Conservation (phyloP, 1,284 basidiomycete species). For the Ceratobasidium papillatum region DNA sequence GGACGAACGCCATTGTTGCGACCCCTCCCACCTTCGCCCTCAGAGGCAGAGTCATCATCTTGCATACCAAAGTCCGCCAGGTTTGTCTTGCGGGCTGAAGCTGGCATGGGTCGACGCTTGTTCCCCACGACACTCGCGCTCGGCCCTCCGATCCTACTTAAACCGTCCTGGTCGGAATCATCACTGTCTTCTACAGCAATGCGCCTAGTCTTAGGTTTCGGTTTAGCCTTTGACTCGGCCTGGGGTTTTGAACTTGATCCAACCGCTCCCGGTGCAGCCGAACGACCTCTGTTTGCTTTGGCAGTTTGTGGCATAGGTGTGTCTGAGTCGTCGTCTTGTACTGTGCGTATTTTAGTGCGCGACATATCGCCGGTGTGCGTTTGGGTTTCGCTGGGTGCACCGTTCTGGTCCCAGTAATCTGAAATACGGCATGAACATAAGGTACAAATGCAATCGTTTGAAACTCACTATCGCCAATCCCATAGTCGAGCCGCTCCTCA, state of each 20-base stretch:
- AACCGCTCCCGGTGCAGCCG: background rate
- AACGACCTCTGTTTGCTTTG: background rate
- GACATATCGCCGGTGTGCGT: slow-evolving; percentile 18
- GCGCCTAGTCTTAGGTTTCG: slow-evolving; percentile 18
- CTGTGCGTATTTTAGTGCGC: background rate
- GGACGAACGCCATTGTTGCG: background rate
- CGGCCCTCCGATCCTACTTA: background rate
- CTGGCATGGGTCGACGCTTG: slow-evolving; percentile 3
- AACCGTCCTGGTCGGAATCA: slow-evolving; percentile 20
- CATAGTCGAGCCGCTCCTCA: slow-evolving; percentile 64
- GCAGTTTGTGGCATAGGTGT: slow-evolving; percentile 11
- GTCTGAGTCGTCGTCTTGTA: slow-evolving; percentile 34
- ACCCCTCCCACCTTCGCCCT: slow-evolving; percentile 47
- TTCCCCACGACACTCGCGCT: background rate
- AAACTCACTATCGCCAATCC: slow-evolving; percentile 61
- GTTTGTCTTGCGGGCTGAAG: slow-evolving; percentile 25
- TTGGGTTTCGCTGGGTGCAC: slow-evolving; percentile 1
- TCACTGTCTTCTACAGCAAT: slow-evolving; percentile 27
- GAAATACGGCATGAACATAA: background rate
- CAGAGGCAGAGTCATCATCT: slow-evolving; percentile 24
- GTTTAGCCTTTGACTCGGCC: slow-evolving; percentile 24
- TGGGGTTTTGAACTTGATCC: background rate
- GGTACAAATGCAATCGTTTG: no score
- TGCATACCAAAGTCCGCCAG: slow-evolving; percentile 35
- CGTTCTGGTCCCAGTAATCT: slow-evolving; percentile 36